Percentiles rank a stretch among this genome's conserved stretches.
Evolutionary conservation across 2,329 filamentous ascomycete genomes (phyloP).

Genomic region (Aspergillus fumigatus): DNA sequence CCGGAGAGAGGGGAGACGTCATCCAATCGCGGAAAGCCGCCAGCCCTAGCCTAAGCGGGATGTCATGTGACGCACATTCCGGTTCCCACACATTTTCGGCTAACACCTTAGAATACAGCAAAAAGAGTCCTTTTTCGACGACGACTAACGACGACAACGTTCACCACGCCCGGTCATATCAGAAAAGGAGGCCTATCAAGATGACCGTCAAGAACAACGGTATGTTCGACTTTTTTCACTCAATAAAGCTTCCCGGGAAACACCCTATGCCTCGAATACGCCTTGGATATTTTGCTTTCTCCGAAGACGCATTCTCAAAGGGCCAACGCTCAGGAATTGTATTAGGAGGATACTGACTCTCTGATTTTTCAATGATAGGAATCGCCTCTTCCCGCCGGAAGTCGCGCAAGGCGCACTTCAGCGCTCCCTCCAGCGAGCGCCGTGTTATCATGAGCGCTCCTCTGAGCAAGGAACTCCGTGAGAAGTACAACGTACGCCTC

Average conservation of each 20-base stretch:
- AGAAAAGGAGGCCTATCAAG: constrained; percentile 23
- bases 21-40: constrained; percentile 10
- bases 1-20: not conserved
- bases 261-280: not conserved
- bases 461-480: constrained; percentile 92
- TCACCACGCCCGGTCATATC: constrained; percentile 17
- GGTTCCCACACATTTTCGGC: constrained; percentile 18
- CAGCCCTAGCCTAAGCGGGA: constrained; percentile 17
- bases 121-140: constrained; percentile 9
- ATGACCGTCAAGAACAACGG: constrained; percentile 30
- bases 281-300: not conserved
- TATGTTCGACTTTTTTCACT: constrained; percentile 15
- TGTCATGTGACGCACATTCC: constrained; percentile 30
- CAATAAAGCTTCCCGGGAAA: not conserved
- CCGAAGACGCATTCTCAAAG: not conserved
- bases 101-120: constrained; percentile 12
- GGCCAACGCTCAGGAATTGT: not conserved
- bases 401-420: constrained; percentile 98
- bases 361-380: constrained; percentile 19
- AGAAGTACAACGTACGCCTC: constrained; percentile 90
- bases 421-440: constrained; percentile 87
- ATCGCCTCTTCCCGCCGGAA: constrained; percentile 81
- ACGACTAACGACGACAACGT: constrained; percentile 17
- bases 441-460: constrained; percentile 96
- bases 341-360: not conserved